Evolutionary conservation across 169 alveolate species (phyloP), one percentile per base, ranked within the genome.

Genomic region (Plasmodium gaboni): DNA sequence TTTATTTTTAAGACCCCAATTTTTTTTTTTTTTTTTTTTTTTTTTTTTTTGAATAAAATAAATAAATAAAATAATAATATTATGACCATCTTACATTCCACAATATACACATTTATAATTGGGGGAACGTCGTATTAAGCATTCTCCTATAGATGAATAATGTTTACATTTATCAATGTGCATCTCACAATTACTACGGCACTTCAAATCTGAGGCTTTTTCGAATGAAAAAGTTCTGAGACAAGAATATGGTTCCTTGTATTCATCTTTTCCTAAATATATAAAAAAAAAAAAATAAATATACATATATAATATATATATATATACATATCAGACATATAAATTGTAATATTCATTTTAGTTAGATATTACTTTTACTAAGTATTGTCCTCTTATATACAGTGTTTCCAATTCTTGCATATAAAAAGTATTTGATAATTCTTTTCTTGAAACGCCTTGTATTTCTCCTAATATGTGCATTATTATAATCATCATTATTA

Each of bases 71-170:
- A 65, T 9, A 65, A 65, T 9, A 26, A 64, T 24, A 64, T 26
- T 24, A 12, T n/a, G 22, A 42, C 53, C 7, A 19, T 9, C 3
- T 83, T 44, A 68, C 91, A 83, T 83, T 8, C 91, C 91, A 57
- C 91, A 83, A 61, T 83, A 83, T 22, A 83, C 26, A 38, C 91
- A 83, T 63, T 83, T 67, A 32, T 83, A 67, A 50, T 83, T 67
- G 2, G 72, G 53, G 0, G 83, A 46, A 68, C 6, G n/a, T 28
- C 17, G 46, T 28, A 42, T 53, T 15, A 83, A 26, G 8, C 91
- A 83, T 28, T 44, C 83, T 12, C 91, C 91, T 12, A 83, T 19
- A 26, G 73, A 55, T 28, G 74, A 9, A 28, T 50, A 22, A 13
- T 24, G 24, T 26, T 44, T 60, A 64, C 91, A 83, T 50, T 8